Base-by-base conservation (phyloP, 306 rosid genomes). In the Vachellia pachyceras region DNA sequence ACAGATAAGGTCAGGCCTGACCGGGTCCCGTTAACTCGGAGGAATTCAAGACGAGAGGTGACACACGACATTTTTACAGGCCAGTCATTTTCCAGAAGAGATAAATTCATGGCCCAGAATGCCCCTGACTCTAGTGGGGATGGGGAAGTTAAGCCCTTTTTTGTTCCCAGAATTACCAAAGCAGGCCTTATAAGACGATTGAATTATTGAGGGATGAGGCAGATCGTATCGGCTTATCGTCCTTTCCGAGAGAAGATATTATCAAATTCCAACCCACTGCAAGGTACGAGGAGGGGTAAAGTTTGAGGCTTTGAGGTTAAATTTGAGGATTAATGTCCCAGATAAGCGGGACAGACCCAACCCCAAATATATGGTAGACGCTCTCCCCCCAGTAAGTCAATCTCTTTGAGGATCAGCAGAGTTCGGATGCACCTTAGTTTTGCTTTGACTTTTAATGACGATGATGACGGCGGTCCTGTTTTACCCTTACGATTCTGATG, bases 1-100 rank as follows among this genome's bases (percentile, higher is more conserved):
- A 52, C 54, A n/a, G 97, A 94, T 94, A 88, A 90, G 95, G 75
- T 75, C 85, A 70, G 82, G 5, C 40, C 69, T 73, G 80, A 20
- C 79, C 67, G 83, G 92, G 76, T 78, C 88, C 90, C 83, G 23
- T 54, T 13, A 11, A 40, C 63, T 63, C 15, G 72, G 60, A 46
- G 29, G 36, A 4, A 29, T 14, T 42, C 2, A 61, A 66, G 73
- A 45, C 18, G 17, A 61, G 40, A 3, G 68, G 68, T 40, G 5
- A n/a, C 5, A 61, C n/a, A 29, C 15, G 6, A 22, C 94, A 86
- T 84, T 78, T 85, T n/a, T n/a, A n/a, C n/a, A n/a, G 92, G 85
- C 15, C n/a, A 44, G 83, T 84, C 81, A 3, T 41, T 20, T 41
- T 72, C 57, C 7, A n/a, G 22, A 42, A 11, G 54, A 11, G 74